phyloP scores from a whole-genome alignment of 257 asterid genomes.

The Leonotis leonurus region DNA sequence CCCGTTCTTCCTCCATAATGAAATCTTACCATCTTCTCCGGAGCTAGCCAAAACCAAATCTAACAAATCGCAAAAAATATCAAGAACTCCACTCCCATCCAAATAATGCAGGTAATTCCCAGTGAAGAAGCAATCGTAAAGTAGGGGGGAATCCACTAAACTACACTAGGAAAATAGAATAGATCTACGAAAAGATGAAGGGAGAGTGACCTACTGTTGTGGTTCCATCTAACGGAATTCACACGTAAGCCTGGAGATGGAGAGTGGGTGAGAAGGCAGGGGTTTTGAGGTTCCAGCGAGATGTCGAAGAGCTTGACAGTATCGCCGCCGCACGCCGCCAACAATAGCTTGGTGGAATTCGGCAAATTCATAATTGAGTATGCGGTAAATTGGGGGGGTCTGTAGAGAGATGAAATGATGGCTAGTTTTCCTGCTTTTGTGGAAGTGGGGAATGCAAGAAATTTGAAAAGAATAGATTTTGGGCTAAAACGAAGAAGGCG shows the following conservation, averaged over 20 bases:
- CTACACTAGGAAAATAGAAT: neutral
- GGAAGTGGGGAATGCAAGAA: too few species aligned
- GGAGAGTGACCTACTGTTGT: conserved; percentile 56
- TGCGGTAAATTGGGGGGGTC: too few species aligned
- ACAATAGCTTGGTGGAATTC: conserved; percentile 50
- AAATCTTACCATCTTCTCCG: conserved; percentile 76
- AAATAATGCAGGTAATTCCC: neutral
- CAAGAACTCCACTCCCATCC: neutral
- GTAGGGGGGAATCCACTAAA: neutral
- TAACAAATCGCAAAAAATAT: conserved; percentile 15
- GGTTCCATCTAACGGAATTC: conserved; percentile 90
- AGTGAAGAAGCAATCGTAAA: conserved; percentile 3
- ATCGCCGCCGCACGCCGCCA: conserved; percentile 87
- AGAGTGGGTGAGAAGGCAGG: conserved; percentile 64
- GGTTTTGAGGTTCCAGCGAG: conserved; percentile 70
- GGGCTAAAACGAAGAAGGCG: too few species aligned
- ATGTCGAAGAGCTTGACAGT: conserved; percentile 88
- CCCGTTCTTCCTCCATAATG: conserved; percentile 77
- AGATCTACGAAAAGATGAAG: conserved; percentile 12
- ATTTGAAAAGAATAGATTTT: too few species aligned
- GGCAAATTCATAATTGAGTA: conserved; percentile 50
- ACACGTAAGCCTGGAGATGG: conserved; percentile 76
- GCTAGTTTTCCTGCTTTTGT: too few species aligned
- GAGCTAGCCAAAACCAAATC: conserved; percentile 96
- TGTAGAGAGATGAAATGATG: too few species aligned